phyloP scores from a whole-genome alignment of 2,329 filamentous ascomycete genomes.

The Keithomyces neogunnii region DNA sequence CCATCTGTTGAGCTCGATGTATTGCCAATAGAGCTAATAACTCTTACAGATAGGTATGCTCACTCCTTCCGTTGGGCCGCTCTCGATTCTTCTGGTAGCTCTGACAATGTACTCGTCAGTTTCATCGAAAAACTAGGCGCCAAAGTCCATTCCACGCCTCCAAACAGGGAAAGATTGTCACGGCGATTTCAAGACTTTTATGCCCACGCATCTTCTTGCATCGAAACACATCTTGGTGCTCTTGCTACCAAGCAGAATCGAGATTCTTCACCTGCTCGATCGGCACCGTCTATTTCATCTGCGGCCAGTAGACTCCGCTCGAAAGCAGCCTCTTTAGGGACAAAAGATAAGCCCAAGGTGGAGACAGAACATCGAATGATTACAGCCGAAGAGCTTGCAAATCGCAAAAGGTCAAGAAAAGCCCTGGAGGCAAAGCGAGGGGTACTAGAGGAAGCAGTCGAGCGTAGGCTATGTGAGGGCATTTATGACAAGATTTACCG shows the following conservation, averaged over 20 bases:
- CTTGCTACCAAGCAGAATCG: conserved; percentile 68
- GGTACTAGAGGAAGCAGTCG: conserved; percentile 82
- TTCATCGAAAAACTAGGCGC: conserved; percentile 87
- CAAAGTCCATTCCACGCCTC: conserved; percentile 76
- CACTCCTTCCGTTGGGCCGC: neutral
- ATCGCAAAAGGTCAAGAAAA: conserved; percentile 69
- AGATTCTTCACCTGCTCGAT: conserved; percentile 48
- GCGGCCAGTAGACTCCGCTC: conserved; percentile 47
- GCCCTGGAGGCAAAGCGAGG: conserved; percentile 69
- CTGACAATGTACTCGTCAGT: conserved; percentile 31
- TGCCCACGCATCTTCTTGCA: conserved; percentile 66
- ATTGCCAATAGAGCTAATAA: conserved; percentile 87
- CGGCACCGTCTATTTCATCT: conserved; percentile 46
- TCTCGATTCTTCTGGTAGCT: neutral
- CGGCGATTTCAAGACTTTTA: conserved; percentile 96
- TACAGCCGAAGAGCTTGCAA: conserved; percentile 73
- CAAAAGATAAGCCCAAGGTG: conserved; percentile 41
- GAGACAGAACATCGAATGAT: conserved; percentile 73
- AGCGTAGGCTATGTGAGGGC: conserved; percentile 74
- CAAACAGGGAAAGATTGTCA: conserved; percentile 73
- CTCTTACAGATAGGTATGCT: conserved; percentile 72
- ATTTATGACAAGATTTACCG: conserved; percentile 86
- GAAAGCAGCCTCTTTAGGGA: conserved; percentile 45
- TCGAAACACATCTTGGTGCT: conserved; percentile 77
- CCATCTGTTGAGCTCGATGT: conserved; percentile 71